Evolutionary conservation across 31 red algal genomes (phyloP), one percentile per base, ranked within the genome.

Genomic region (Odonthalia washingtoniensis): DNA sequence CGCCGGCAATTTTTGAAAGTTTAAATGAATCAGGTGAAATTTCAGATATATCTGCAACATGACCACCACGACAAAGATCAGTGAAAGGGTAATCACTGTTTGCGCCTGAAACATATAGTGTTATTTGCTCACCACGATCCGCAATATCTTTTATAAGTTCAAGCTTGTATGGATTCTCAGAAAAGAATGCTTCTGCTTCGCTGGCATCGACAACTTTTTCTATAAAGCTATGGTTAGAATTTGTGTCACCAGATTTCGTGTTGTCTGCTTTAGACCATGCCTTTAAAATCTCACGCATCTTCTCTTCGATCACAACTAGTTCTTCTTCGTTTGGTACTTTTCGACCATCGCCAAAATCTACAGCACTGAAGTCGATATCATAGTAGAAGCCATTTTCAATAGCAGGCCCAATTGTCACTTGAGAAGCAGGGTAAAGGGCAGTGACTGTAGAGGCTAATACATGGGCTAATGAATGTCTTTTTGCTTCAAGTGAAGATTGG

Each of bases 301-400:
- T 44, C 42, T 44, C 42, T 44, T 44, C 42, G 42, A 44, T 44
- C 42, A 44, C 42, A 44, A 44, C 42, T 44, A 44, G 42, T 44
- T 44, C 42, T 44, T 44, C 42, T 44, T 44, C 42, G 42, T 44
- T 44, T 44, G 42, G 42, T 44, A 44, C 42, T 44, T 44, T 44
- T 44, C 42, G 42, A 44, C 42, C 42, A 44, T 44, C 42, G 42
- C 42, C 64, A 67, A 67, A 67, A 35, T 67, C 64, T 67, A 33
- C 30, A 33, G 64, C 33, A 35, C 64, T 35, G 33, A 67, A 67
- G 64, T 67, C 64, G 33, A 67, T 35, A 67, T 67, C 64, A 35
- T 67, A 67, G 64, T 67, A 67, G 33, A 67, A 67, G 30, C 64
- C 64, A 67, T 35, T 30, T 35, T 67, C 64, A 67, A 67, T 67